Conservation (phyloP, 768 basidiomycete genomes). For the Lyophyllum semitale region DNA sequence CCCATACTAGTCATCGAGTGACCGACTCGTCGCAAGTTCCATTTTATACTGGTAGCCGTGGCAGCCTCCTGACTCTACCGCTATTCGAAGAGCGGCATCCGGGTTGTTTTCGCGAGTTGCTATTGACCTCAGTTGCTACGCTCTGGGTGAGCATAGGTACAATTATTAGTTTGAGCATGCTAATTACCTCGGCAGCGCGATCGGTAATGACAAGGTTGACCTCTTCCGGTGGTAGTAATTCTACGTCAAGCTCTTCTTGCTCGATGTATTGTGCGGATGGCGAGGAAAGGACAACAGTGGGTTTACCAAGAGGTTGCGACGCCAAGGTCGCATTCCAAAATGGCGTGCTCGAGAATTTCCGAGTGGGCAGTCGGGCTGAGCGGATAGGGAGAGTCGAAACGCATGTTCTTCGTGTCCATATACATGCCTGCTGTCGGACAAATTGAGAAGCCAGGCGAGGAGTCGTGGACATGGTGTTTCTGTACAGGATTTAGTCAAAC, state of each 20-base stretch:
- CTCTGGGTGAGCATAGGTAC: background rate
- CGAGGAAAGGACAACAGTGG: conserved; percentile 48
- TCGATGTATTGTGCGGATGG: conserved; percentile 58
- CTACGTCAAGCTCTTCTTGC: conserved; percentile 63
- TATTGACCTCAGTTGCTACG: conserved; percentile 79
- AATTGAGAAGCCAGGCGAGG: conserved; percentile 13
- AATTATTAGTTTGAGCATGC: background rate
- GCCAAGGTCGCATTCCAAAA: conserved; percentile 37
- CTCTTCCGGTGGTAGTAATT: conserved; percentile 53
- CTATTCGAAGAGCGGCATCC: conserved; percentile 71
- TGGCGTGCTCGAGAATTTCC: conserved; percentile 20
- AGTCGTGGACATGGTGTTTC: conserved; percentile 16
- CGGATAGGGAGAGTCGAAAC: background rate
- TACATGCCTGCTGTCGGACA: conserved; percentile 6
- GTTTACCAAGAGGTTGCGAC: conserved; percentile 43
- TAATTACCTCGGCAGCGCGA: conserved; percentile 71
- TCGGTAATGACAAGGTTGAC: conserved; percentile 65
- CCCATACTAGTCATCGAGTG: conserved; percentile 85
- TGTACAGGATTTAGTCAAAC: background rate
- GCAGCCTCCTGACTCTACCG: conserved; percentile 93
- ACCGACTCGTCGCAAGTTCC: conserved; percentile 64
- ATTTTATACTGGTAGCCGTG: conserved; percentile 98
- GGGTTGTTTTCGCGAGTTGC: conserved; percentile 64
- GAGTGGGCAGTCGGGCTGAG: conserved; percentile 4
- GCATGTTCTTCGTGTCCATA: conserved; percentile 1